Base-by-base conservation (phyloP, 2,329 filamentous ascomycete genomes). In the Drechslera avenae region DNA sequence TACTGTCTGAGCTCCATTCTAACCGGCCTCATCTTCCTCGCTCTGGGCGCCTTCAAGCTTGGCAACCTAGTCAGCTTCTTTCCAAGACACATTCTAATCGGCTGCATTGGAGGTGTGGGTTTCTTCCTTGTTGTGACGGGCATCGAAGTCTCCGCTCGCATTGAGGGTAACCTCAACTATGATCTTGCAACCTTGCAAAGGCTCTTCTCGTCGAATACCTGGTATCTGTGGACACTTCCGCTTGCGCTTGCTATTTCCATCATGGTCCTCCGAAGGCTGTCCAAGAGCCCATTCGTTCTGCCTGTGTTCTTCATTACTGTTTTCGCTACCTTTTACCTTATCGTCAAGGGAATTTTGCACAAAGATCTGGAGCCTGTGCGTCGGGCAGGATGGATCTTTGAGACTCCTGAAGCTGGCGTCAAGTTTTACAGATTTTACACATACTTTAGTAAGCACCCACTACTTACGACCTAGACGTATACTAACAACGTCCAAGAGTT, bases 371-470 rank as follows among this genome's bases (percentile, higher is more conserved):
- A 84, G 31, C 79, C 79, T 10, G 76, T 97, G 36, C 86, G 91
- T 45, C 74, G 83, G 8, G 78, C 81, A 40, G 94, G 94, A 14
- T 99, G 94, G 94, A 88, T 97, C 9, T 99, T 99, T 64, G 83
- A 90, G 63, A 88, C 88, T 0, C 93, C 94, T 1, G 87, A 88
- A 37, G 87, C 87, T 8, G 89, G 85, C 10, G 90, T 96, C 63
- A 91, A 94, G 0, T 99, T 95, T 85, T 99, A 94, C 84, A 91
- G 94, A 70, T 99, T 99, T 67, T 99, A 96, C 76, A 95, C 91
- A 0, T 83, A 97, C 39, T 99, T 96, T 75, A 87, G 90, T 93
- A 80, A 81, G 86, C 77, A 19, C n/a, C 4, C 7, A 10, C 4
- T 32, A 8, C 4, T 3, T 12, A 5, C 12, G 0, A 10, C 4